phyloP scores from a whole-genome alignment of 352 stramenopile species.

The Phytophthora europaea region DNA sequence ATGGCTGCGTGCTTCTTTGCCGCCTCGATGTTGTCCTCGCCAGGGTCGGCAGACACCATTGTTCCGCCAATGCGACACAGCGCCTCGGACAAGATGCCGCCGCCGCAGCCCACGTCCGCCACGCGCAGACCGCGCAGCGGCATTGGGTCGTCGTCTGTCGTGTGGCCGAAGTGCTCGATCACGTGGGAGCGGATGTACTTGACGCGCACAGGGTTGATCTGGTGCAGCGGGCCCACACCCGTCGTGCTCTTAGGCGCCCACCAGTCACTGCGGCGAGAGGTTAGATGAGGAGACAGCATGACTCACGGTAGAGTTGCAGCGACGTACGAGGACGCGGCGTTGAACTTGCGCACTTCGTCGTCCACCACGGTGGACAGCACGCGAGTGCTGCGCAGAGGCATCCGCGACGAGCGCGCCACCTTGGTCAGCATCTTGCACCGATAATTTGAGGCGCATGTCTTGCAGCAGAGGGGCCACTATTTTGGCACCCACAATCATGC shows the following conservation, averaged over 20 bases:
- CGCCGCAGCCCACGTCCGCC: slow-evolving; percentile 83
- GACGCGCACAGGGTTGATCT: slow-evolving; percentile 87
- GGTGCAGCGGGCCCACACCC: slow-evolving; percentile 81
- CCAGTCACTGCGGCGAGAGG: slow-evolving; percentile 70
- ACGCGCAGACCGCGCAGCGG: slow-evolving; percentile 69
- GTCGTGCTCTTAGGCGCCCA: slow-evolving; percentile 81
- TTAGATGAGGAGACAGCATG: not conserved
- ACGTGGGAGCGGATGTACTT: slow-evolving; percentile 84
- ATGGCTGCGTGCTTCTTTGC: slow-evolving; percentile 69
- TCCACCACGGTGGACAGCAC: slow-evolving; percentile 74
- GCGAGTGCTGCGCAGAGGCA: slow-evolving; percentile 27
- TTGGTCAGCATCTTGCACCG: slow-evolving; percentile 32
- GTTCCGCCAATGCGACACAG: slow-evolving; percentile 80
- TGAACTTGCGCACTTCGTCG: slow-evolving; percentile 89
- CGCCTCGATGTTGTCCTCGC: slow-evolving; percentile 74
- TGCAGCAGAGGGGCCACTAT: not conserved
- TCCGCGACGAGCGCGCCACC: slow-evolving; percentile 1
- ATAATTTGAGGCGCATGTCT: slow-evolving; percentile 1
- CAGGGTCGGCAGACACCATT: slow-evolving; percentile 82
- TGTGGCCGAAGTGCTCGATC: slow-evolving; percentile 71
- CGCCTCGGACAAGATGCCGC: slow-evolving; percentile 86
- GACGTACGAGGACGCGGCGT: slow-evolving; percentile 72
- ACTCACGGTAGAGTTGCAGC: not conserved
- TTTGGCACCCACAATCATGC: not conserved
- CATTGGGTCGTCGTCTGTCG: slow-evolving; percentile 54